A percentile compares a stretch with the other conserved stretches of the same genome.
Evolutionary conservation across 352 stramenopile species (phyloP).

Genomic region (Phytophthora lateralis): DNA sequence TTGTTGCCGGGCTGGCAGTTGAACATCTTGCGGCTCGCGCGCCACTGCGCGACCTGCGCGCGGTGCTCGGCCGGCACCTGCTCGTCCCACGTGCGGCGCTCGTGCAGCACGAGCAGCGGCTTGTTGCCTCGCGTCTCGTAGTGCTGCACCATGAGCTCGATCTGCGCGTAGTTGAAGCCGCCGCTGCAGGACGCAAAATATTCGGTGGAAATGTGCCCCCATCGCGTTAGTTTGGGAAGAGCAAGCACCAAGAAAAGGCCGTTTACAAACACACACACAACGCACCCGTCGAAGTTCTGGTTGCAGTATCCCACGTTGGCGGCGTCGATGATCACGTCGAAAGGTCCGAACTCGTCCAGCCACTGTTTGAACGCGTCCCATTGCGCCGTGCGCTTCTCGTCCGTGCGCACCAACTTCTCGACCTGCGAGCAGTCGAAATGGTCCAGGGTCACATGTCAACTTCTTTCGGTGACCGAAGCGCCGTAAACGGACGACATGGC

Average conservation of each 20-base stretch:
- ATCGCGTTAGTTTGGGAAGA: slow-evolving; percentile 16
- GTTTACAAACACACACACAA: not conserved
- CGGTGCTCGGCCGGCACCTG: slow-evolving; percentile 81
- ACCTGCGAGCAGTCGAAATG: slow-evolving; percentile 45
- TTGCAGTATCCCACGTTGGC: slow-evolving; percentile 99
- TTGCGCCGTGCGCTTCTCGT: slow-evolving; percentile 70
- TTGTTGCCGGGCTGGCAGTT: slow-evolving; percentile 96
- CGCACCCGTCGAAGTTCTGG: slow-evolving; percentile 94
- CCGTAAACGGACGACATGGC: slow-evolving; percentile 26
- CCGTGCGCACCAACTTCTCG: slow-evolving; percentile 76
- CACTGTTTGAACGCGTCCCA: slow-evolving; percentile 88
- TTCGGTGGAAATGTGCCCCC: slow-evolving; percentile 8
- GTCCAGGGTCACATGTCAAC: slow-evolving; percentile 19
- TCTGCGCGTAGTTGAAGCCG: slow-evolving; percentile 96
- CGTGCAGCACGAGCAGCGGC: slow-evolving; percentile 95
- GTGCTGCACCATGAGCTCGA: slow-evolving; percentile 93
- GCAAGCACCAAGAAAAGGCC: not conserved
- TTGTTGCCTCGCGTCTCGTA: slow-evolving; percentile 89
- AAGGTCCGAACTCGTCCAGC: slow-evolving; percentile 70
- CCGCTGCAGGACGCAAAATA: slow-evolving; percentile 49
- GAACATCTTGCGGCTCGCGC: slow-evolving; percentile 85
- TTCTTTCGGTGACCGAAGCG: not conserved
- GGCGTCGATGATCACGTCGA: slow-evolving; percentile 96
- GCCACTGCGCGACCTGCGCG: slow-evolving; percentile 80
- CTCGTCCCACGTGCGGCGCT: slow-evolving; percentile 92